phyloP scores from a whole-genome alignment of 495 filamentous ascomycete species.

The Talaromyces adpressus region DNA sequence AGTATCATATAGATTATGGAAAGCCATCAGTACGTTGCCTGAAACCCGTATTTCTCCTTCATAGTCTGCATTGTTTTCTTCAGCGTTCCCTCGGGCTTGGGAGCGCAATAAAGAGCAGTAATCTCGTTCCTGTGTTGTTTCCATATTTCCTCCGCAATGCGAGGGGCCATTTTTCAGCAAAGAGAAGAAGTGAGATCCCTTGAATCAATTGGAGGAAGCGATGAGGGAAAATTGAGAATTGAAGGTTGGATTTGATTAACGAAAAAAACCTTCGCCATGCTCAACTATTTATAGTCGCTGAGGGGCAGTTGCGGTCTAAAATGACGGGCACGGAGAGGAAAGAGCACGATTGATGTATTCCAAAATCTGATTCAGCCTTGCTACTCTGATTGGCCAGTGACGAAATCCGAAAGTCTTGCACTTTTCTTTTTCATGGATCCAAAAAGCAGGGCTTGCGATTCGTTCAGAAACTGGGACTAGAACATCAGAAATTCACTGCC shows the following conservation, averaged over 20 bases:
- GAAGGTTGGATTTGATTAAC: no score
- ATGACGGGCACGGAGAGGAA: not conserved
- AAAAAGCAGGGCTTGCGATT: not conserved
- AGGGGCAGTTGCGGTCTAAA: not conserved
- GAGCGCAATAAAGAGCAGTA: not conserved
- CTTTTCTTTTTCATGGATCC: constrained; percentile 1
- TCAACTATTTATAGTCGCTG: no score
- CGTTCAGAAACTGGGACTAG: not conserved
- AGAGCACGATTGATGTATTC: not conserved
- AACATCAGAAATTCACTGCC: not conserved
- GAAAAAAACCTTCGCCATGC: no score
- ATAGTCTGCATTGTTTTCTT: constrained; percentile 3
- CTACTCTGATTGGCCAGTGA: not conserved
- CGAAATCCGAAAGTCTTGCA: not conserved
- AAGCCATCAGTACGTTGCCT: not conserved
- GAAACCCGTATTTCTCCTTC: constrained; percentile 1
- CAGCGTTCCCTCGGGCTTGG: not conserved
- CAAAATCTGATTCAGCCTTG: constrained; percentile 7
- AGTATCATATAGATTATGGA: not conserved
- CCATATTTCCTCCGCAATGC: constrained; percentile 3
- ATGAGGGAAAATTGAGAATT: no score
- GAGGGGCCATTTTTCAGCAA: not conserved
- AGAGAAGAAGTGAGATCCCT: no score
- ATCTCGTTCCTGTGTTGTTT: constrained; percentile 2
- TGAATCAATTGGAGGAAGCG: no score